Conservation (phyloP, 1,284 basidiomycete genomes). For the Apiotrichum veenhuisii region DNA sequence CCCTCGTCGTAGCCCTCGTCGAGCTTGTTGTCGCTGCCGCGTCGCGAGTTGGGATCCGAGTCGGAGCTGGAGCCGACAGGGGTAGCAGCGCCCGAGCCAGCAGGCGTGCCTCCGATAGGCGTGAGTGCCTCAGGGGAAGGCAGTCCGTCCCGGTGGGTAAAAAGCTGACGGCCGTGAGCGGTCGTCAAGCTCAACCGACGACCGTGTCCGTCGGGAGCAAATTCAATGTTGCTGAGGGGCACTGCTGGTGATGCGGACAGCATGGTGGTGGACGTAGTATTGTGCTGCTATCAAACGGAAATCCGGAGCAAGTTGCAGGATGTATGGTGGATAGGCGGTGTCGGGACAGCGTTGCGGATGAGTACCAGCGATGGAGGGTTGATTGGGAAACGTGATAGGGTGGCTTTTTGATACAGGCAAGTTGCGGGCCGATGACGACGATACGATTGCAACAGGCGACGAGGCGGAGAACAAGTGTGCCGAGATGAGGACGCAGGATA, state of each 20-base stretch:
- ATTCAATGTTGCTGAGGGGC: conserved; percentile 42
- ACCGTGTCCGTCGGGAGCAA: conserved; percentile 23
- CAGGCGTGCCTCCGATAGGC: conserved; percentile 37
- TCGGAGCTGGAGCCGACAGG: conserved; percentile 20
- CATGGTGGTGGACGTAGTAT: conserved; percentile 26
- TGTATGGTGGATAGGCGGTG: no score
- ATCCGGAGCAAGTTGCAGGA: no score
- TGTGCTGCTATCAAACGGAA: no score
- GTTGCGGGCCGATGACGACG: no score
- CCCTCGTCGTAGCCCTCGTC: conserved; percentile 16
- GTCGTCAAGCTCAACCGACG: conserved; percentile 42
- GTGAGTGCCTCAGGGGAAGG: conserved; percentile 45
- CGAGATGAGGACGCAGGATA: no score
- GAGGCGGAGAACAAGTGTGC: no score
- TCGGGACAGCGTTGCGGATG: no score
- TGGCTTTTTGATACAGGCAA: no score
- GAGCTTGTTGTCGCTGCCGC: conserved; percentile 21
- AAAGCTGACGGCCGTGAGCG: conserved; percentile 38
- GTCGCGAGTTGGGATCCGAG: conserved; percentile 19
- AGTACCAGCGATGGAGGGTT: no score
- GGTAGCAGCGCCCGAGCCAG: conserved; percentile 13
- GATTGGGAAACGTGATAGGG: no score
- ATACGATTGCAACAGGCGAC: no score
- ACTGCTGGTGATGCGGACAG: conserved; percentile 45
- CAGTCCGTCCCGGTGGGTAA: conserved; percentile 44